Base-by-base conservation (phyloP, 331 rosid genomes). In the Quercus tomentella region DNA sequence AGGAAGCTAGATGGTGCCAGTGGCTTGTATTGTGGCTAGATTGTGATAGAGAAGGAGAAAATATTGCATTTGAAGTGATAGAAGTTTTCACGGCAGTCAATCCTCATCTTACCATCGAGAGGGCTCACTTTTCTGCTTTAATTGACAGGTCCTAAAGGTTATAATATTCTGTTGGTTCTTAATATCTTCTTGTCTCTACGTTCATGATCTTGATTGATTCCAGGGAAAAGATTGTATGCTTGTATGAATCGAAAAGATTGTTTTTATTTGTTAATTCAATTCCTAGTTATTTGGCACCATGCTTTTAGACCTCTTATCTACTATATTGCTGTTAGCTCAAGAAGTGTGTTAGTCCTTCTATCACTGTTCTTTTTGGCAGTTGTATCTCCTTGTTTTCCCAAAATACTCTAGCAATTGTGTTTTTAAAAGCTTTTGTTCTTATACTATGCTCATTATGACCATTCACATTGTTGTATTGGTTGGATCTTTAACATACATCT, bases 11-110 rank as follows among this genome's bases (percentile, higher is more conserved):
- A 88, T 80, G 81, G 81, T 91, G 97, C 72, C 97, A 94, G 84
- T 92, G 98, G 97, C 97, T 94, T 82, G 89, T 91, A 25, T 82
- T 94, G 74, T 94, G 98, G 98, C 97, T 94, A 20, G 97, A 94
- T 62, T 94, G 98, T 70, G 97, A 94, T 60, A 88, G 95, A 71
- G 98, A 92, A 82, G 98, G 98, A 23, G 98, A 94, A 84, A 94
- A 94, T 84, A 94, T 94, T 78, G 97, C 97, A 3, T 94, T 86
- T 83, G 98, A 94, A 87, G 97, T 94, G 5, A 45, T 92, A 12
- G 88, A 91, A 17, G 97, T 94, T 20, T 94, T 97, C 78, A 78
- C 82, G 23, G 87, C 91, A 4, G 92, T 76, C 23, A 92, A 94
- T 87, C 86, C 81, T 72, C 84, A 74, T 82, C 97, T 94, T 56